Conservation (phyloP, 371 early-diverging fungal genomes). For the Apophysomyces trapeziformis region DNA sequence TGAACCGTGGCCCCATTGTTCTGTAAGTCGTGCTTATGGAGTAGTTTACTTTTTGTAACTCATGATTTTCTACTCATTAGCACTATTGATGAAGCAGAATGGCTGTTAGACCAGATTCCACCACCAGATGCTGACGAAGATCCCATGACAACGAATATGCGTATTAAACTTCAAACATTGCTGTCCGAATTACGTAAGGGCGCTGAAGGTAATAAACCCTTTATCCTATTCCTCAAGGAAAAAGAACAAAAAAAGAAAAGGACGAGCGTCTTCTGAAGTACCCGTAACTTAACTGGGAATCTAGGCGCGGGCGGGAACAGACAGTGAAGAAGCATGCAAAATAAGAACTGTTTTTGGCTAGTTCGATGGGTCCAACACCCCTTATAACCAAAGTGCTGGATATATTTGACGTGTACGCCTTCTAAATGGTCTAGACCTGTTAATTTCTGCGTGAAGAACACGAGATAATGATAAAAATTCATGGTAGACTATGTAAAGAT, state of each 20-base stretch:
- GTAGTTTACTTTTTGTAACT: neutral
- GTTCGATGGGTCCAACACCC: neutral
- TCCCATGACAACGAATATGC: conserved; percentile 47
- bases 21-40: conserved; percentile 18
- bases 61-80: conserved; percentile 17
- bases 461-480: neutral
- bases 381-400: neutral
- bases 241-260: neutral
- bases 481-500: neutral
- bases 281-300: neutral
- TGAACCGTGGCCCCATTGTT: conserved; percentile 35
- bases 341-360: conserved; percentile 5
- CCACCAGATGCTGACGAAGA: conserved; percentile 51
- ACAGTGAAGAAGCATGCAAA: conserved; percentile 9
- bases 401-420: neutral
- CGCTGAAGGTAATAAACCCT: conserved; percentile 48
- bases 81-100: conserved; percentile 62
- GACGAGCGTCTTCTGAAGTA: too few relatives aligned
- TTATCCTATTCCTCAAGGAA: neutral
- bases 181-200: conserved; percentile 50
- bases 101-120: conserved; percentile 52
- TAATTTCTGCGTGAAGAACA: neutral
- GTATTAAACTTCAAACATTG: conserved; percentile 44
- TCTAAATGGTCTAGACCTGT: neutral
- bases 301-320: conserved; percentile 2